A percentile compares a stretch with the other conserved stretches of the same genome.
These are phyloP conservation scores for Acer saccharum DNA, from an alignment of 345 rosid species.

Conservation along the genomic window DNA sequence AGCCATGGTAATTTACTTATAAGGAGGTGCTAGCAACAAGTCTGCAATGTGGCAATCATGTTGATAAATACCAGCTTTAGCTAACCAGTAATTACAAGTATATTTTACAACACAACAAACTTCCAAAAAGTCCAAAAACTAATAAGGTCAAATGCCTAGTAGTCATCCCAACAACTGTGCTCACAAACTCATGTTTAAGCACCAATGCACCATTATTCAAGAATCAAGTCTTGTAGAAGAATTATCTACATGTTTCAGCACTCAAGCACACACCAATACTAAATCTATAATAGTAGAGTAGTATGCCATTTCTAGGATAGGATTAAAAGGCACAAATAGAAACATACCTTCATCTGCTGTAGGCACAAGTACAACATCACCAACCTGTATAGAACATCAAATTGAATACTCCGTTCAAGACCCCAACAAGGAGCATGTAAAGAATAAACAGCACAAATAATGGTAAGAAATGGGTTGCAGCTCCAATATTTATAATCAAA, in stretches of 20 bases:
- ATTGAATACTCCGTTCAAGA: no score
- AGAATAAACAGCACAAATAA: no score
- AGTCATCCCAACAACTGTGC: not conserved
- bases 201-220: not conserved
- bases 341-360: conserved; percentile 83
- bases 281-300: not conserved
- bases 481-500: no score
- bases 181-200: not conserved
- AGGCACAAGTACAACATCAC: not conserved
- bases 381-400: no score
- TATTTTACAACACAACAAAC: not conserved
- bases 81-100: not conserved
- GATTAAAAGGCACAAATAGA: not conserved
- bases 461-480: no score
- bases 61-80: not conserved
- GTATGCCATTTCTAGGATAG: not conserved
- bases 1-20: not conserved
- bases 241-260: not conserved
- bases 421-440: no score
- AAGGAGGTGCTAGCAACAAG: not conserved
- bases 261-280: not conserved
- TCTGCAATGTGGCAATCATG: not conserved
- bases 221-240: not conserved
- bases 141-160: not conserved
- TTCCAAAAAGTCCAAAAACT: not conserved